Evolutionary conservation across 2,329 filamentous ascomycete genomes (phyloP), one percentile per base, ranked within the genome.

Genomic region (Periconia macrospinosa): DNA sequence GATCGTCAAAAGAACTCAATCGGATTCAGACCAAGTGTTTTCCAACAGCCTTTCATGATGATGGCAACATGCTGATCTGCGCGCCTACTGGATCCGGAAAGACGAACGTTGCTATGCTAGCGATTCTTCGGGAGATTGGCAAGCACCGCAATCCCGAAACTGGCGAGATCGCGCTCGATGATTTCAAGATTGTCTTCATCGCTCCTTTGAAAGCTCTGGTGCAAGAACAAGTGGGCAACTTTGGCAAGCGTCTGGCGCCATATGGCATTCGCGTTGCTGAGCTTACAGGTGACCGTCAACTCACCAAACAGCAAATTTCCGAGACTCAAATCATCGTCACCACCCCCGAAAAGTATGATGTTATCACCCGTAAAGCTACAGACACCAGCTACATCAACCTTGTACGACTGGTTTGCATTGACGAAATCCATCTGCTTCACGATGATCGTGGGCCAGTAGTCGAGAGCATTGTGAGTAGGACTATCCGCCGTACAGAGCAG

Each of bases 131-230:
- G 58, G 95, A 99, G 73, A 92, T 99, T 69, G 94, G 94, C 56
- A 99, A 97, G 79, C 88, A 99, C 70, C 86, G 93, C 53, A 88
- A 99, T 67, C 85, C 90, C 0, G 81, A 88, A 58, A 96, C 91
- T 1, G 94, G 94, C n/a, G 89, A 95, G 56, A 94, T 99, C 59
- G 91, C 96, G 73, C 80, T 99, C 9, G 94, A 99, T 68, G 87
- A 92, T 42, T 99, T 99, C 81, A 99, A 99, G 78, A 97, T 99
- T 65, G 89, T 99, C 41, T 99, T 96, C 72, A 97, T 99, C 68
- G 94, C 94, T 30, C 94, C 94, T 0, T 75, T 99, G 54, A 99
- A 99, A 73, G 94, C 94, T 45, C 78, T 99, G 59, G 94, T 99
- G 3, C 92, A 97, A 73, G 94, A 99, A 72, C 94, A 99, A 76